A percentile compares a stretch with the other conserved stretches of the same genome.
These are phyloP conservation scores for Epichloe brachyelytri DNA, from an alignment of 2,329 filamentous ascomycete species.

Conservation along the genomic window DNA sequence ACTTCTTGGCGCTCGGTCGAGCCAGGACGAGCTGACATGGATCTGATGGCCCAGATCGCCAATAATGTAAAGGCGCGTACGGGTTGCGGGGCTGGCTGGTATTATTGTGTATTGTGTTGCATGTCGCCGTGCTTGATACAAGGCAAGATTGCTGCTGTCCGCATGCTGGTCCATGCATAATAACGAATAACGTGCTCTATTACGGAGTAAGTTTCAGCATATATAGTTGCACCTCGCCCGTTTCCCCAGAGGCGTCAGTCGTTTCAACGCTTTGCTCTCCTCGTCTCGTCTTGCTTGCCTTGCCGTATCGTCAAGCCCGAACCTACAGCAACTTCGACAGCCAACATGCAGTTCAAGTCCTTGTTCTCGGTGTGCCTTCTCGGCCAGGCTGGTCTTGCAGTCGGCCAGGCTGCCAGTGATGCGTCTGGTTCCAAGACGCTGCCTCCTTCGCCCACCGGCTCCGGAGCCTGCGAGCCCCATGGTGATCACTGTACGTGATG, in stretches of 20 bases:
- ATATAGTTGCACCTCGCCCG: no score
- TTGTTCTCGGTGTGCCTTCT: constrained; percentile 7
- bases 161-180: not conserved
- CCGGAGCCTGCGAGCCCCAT: constrained; percentile 8
- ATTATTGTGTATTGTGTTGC: not conserved
- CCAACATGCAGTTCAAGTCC: constrained; percentile 7
- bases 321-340: not conserved
- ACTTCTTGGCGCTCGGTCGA: constrained; percentile 3
- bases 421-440: constrained; percentile 1
- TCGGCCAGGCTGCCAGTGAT: constrained; percentile 1
- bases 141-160: not conserved
- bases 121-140: not conserved
- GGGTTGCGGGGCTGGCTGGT: not conserved
- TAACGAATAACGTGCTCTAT: not conserved
- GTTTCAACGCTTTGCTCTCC: no score
- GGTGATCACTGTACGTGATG: constrained; percentile 8
- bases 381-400: constrained; percentile 5
- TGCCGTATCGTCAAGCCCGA: not conserved
- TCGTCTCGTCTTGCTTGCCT: not conserved
- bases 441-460: constrained; percentile 10
- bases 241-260: accelerated
- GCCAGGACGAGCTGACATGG: not conserved
- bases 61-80: no score
- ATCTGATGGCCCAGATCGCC: no score
- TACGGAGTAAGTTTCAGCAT: not conserved